phyloP scores from a whole-genome alignment of 2,329 filamentous ascomycete species.

The Colletotrichum lindemuthianum region DNA sequence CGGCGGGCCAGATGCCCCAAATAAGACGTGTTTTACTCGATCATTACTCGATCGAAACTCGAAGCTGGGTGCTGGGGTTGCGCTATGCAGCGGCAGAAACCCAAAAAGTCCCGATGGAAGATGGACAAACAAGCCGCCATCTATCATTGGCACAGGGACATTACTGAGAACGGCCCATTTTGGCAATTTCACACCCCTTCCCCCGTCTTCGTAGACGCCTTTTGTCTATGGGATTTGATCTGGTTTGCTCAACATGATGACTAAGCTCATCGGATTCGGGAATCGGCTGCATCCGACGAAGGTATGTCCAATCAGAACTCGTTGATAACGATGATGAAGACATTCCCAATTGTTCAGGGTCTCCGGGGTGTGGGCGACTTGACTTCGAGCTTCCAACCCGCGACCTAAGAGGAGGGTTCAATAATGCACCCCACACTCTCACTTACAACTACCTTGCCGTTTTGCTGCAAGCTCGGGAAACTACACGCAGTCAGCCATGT shows the following conservation, averaged over 20 bases:
- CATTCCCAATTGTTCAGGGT: constrained; percentile 21
- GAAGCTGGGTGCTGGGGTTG: constrained; percentile 12
- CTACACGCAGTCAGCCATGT: background rate
- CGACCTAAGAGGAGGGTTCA: constrained; percentile 3
- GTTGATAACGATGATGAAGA: constrained; percentile 32
- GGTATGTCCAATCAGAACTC: constrained; percentile 15
- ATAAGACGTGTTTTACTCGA: constrained; percentile 49
- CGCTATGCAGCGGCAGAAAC: constrained; percentile 13
- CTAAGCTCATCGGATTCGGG: constrained; percentile 21
- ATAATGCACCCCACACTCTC: constrained; percentile 29
- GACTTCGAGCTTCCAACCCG: too few relatives aligned
- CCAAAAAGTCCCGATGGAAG: background rate
- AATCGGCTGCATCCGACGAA: constrained; percentile 29
- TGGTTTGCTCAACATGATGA: constrained; percentile 13
- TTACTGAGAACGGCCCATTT: constrained; percentile 26
- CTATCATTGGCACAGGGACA: background rate
- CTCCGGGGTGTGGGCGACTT: background rate
- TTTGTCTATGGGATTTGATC: background rate
- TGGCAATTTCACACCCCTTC: background rate
- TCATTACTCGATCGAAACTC: constrained; percentile 59
- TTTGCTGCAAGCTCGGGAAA: background rate
- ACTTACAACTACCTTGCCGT: too few relatives aligned
- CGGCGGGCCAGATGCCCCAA: constrained; percentile 17
- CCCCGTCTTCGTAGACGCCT: too few relatives aligned
- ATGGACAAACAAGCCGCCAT: background rate